Evolutionary conservation across 2,329 filamentous ascomycete genomes (phyloP), one percentile per base, ranked within the genome.

Genomic region (Lasiodiplodia hormozganensis): DNA sequence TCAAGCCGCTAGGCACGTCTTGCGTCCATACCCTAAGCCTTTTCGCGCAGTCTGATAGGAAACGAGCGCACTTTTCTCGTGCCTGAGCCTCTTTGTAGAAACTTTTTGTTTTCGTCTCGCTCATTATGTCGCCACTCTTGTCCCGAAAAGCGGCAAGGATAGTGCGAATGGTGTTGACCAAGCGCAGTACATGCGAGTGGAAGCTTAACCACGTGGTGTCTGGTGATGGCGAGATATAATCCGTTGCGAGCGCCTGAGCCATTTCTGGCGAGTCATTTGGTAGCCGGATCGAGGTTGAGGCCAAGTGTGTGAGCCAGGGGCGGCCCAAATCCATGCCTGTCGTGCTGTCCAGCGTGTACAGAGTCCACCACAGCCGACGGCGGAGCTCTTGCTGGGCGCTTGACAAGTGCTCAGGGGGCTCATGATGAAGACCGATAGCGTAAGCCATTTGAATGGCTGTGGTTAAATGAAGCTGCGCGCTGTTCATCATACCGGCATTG

Each of bases 401-500:
- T 0, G 81, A 74, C 60, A 83, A 69, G 58, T 74, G 70, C 10
- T 70, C 67, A 0, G 80, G 75, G 1, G 85, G 84, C 36, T 86
- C 83, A 0, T 81, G 71, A 73, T 86, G 84, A 4, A 87, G 75
- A 0, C 85, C 84, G 0, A 86, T 73, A 47, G 83, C 81, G 52
- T 84, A 78, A 3, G 84, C 85, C 1, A 78, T 82, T 11, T 84
- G 79, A 1, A 85, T 76, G 0, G 83, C 82, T 25, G 80, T 73
- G 0, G 78, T 80, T 7, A 81, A 69, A 1, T 78, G 74, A 64
- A 75, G 79, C 68, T 86, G 77, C 0, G 82, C 79, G 76, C 82
- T 85, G 70, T 86, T 86, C 54, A 82, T 81, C 68, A 83, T 85
- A 0, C 82, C 83, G 0, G 80, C 84, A 65, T 80, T 81, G 70